Conservation (phyloP, 352 stramenopile species). For the Globisporangium lucens region DNA sequence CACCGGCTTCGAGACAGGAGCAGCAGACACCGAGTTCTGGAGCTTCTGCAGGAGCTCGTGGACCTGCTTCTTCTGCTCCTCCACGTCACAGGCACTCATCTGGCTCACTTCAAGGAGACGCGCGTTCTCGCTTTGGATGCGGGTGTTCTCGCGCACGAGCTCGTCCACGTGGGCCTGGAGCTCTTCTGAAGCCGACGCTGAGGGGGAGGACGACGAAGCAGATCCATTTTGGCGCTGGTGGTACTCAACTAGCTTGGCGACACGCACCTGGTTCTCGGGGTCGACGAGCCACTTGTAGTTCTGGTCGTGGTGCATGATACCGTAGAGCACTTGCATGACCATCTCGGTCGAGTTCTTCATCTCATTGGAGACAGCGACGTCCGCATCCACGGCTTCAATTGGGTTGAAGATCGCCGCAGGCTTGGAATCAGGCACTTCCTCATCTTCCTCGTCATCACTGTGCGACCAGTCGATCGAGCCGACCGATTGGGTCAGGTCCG, state of each 20-base stretch:
- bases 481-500: constrained; percentile 33
- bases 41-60: constrained; percentile 13
- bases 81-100: constrained; percentile 31
- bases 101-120: constrained; percentile 32
- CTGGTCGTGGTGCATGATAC: constrained; percentile 56
- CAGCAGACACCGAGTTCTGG: constrained; percentile 4
- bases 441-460: constrained; percentile 33
- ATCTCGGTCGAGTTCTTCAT: constrained; percentile 37
- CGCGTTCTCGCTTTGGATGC: constrained; percentile 57
- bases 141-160: constrained; percentile 55
- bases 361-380: neutral
- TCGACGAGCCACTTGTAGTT: constrained; percentile 59
- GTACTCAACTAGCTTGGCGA: constrained; percentile 52
- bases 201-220: constrained; percentile 8
- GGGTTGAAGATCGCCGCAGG: neutral
- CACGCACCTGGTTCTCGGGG: constrained; percentile 39
- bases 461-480: constrained; percentile 47
- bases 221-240: constrained; percentile 30
- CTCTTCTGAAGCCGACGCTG: constrained; percentile 25
- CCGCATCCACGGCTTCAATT: neutral
- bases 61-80: constrained; percentile 27
- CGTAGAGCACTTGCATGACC: constrained; percentile 61
- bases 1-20: neutral
- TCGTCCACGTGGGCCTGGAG: constrained; percentile 56
- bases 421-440: constrained; percentile 8